These are phyloP conservation scores for Cyberlindnera samutprakarnensis DNA, from an alignment of 805 yeast genomes.

Conservation along the genomic window DNA sequence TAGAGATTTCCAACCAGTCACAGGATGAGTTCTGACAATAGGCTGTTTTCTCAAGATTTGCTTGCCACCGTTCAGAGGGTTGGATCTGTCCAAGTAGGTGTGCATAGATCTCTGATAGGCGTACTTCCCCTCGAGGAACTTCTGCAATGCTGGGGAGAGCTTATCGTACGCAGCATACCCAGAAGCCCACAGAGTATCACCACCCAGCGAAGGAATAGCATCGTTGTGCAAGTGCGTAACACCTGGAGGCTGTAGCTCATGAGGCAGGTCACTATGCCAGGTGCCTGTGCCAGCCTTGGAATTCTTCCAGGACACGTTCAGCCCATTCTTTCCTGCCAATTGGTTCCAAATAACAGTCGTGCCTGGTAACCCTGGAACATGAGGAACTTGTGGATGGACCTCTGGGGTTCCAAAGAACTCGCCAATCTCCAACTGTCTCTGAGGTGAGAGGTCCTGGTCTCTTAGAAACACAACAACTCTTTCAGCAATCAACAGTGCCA, in stretches of 20 bases:
- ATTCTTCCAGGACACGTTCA: slow-evolving; percentile 2
- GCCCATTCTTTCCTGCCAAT: slow-evolving; percentile 17
- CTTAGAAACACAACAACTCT: slow-evolving; percentile 43
- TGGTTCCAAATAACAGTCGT: slow-evolving; percentile 29
- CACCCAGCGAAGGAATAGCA: slow-evolving; percentile 41
- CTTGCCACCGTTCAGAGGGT: slow-evolving; percentile 39
- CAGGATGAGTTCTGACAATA: slow-evolving; percentile 52
- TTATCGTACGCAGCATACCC: slow-evolving; percentile 52
- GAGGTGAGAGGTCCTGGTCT: slow-evolving; percentile 15
- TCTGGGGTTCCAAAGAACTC: slow-evolving; percentile 28
- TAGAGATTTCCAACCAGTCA: slow-evolving; percentile 53
- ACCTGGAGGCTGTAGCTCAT: slow-evolving; percentile 49
- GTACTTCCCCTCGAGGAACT: slow-evolving; percentile 45
- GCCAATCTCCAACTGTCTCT: slow-evolving; percentile 12
- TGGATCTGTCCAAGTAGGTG: slow-evolving; percentile 29
- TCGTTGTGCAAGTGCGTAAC: slow-evolving; percentile 44
- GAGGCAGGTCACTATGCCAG: slow-evolving; percentile 45
- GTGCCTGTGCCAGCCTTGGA: slow-evolving; percentile 5
- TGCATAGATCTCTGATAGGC: slow-evolving; percentile 38
- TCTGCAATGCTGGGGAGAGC: slow-evolving; percentile 42
- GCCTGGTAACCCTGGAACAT: slow-evolving; percentile 19
- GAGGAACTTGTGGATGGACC: slow-evolving; percentile 29
- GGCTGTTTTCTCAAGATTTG: slow-evolving; percentile 49
- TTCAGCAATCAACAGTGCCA: slow-evolving; percentile 40
- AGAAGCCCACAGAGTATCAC: slow-evolving; percentile 48